Conservation (phyloP, 139 green algal species). For the Gonium pectorale region DNA sequence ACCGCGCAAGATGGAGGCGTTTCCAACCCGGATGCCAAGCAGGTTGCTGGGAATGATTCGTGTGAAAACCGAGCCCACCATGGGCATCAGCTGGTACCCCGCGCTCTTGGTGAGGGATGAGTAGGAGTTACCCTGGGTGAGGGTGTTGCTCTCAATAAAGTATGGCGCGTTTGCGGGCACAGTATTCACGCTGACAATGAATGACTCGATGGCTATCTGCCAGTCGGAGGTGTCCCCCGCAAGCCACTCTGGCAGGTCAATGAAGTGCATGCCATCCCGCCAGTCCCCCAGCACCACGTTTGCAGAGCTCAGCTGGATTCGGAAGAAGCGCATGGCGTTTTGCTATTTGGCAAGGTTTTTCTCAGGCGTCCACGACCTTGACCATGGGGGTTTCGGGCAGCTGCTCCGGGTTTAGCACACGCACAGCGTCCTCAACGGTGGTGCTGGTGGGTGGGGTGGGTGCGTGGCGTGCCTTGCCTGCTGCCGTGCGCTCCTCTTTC, state of each 20-base stretch:
- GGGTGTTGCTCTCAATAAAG: constrained; percentile 10
- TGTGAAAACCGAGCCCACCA: too few species aligned
- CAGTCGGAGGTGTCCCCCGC: constrained; percentile 2
- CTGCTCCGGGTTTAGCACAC: constrained; percentile 4
- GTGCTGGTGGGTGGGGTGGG: background rate
- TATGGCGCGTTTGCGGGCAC: background rate
- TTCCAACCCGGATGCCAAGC: too few species aligned
- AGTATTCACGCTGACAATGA: background rate
- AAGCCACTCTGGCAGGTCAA: constrained; percentile 13
- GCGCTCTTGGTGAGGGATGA: too few species aligned
- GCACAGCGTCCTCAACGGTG: background rate
- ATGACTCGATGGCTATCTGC: background rate
- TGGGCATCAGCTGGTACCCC: too few species aligned
- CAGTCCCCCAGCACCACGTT: constrained; percentile 11
- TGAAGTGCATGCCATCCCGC: constrained; percentile 10
- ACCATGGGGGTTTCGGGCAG: constrained; percentile 11
- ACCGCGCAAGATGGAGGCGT: background rate
- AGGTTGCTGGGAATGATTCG: too few species aligned
- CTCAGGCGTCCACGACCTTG: background rate
- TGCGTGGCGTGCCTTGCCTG: constrained; percentile 5
- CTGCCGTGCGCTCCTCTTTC: too few species aligned
- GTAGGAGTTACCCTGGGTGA: constrained; percentile 6
- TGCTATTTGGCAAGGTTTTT: constrained; percentile 25
- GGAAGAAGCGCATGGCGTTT: constrained; percentile 22
- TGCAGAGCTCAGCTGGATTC: constrained; percentile 15